Conservation (phyloP, 331 rosid genomes). For the Ulmus americana region DNA sequence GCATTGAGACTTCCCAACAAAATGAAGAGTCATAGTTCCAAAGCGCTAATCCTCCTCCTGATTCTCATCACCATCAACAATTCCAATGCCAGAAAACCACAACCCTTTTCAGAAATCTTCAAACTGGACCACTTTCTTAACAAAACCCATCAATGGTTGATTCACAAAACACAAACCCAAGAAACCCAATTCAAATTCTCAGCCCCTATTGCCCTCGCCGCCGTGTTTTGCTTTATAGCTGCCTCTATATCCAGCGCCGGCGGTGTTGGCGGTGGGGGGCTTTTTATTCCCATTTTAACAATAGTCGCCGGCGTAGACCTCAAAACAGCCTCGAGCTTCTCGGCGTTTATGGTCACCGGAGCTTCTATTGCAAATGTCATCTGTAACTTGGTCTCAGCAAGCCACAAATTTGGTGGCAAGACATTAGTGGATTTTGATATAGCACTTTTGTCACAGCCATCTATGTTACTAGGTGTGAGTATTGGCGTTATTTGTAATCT, state of each 20-base stretch:
- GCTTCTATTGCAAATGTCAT: constrained; percentile 68
- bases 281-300: constrained; percentile 64
- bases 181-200: constrained; percentile 18
- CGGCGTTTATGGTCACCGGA: constrained; percentile 92
- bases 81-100: constrained; percentile 48
- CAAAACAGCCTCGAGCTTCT: constrained; percentile 65
- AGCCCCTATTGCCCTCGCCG: constrained; percentile 22
- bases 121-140: constrained; percentile 21
- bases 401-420: constrained; percentile 43
- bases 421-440: constrained; percentile 63
- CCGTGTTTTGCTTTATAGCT: constrained; percentile 56
- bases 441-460: constrained; percentile 67
- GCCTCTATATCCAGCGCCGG: constrained; percentile 79
- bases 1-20: neutral
- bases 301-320: constrained; percentile 64
- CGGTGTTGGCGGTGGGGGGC: constrained; percentile 84
- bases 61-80: constrained; percentile 27
- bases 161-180: constrained; percentile 4
- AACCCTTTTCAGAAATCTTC: constrained; percentile 33
- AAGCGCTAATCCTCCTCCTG: constrained; percentile 31
- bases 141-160: constrained; percentile 28
- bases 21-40: constrained; percentile 30
- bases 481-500: constrained; percentile 75
- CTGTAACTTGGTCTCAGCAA: constrained; percentile 33
- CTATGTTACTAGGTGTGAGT: constrained; percentile 78